Evolutionary conservation across 768 basidiomycete genomes (phyloP).

Genomic region (Phanerodontia chrysosporium): DNA sequence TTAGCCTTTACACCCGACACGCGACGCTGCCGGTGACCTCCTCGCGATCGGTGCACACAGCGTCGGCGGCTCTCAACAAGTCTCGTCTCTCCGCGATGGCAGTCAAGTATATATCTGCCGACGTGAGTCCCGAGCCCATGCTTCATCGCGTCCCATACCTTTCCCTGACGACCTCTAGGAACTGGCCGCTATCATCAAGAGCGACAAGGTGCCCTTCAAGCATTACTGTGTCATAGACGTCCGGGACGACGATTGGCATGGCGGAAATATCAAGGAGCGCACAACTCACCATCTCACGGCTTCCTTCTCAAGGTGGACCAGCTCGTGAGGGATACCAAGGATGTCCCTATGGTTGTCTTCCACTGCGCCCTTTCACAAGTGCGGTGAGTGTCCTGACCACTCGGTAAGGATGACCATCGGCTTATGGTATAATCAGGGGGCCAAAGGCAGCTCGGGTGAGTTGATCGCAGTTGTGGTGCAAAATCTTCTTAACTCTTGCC

Average conservation of each 20-base stretch:
- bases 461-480: too few species aligned
- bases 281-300: slow-evolving; percentile 57
- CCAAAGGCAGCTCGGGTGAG: slow-evolving; percentile 73
- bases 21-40: not conserved
- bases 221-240: slow-evolving; percentile 82
- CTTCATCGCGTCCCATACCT: not conserved
- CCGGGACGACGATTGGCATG: slow-evolving; percentile 75
- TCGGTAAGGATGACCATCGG: not conserved
- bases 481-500: slow-evolving; percentile 3
- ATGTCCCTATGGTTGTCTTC: slow-evolving; percentile 63
- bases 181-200: slow-evolving; percentile 66
- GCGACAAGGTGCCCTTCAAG: slow-evolving; percentile 50
- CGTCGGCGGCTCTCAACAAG: not conserved
- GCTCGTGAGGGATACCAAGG: slow-evolving; percentile 57
- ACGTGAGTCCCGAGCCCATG: slow-evolving; percentile 27
- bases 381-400: slow-evolving; percentile 45
- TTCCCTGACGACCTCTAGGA: slow-evolving; percentile 38
- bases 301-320: slow-evolving; percentile 55
- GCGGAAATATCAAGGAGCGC: slow-evolving; percentile 71
- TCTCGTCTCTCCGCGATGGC: slow-evolving; percentile 19
- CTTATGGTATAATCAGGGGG: slow-evolving; percentile 42
- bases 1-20: not conserved
- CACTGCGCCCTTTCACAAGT: slow-evolving; percentile 77
- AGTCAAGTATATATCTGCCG: slow-evolving; percentile 36
- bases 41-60: not conserved